Percentiles rank a stretch among this genome's conserved stretches.
Conservation (phyloP, 2,329 filamentous ascomycete genomes). For the Diplocarpon rosae region DNA sequence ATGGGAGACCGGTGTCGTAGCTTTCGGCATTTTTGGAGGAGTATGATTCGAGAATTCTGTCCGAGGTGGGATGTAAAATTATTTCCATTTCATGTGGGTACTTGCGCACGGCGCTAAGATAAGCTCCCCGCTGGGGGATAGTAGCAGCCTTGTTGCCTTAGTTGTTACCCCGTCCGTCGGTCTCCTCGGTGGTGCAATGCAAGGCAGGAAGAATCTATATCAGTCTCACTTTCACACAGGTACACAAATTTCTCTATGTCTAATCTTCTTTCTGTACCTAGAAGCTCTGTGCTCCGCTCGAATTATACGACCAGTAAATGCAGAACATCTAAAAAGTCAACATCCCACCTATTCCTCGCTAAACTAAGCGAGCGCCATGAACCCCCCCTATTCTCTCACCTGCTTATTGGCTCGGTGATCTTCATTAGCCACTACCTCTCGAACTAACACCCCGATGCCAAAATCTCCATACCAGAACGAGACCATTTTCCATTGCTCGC, state of each 20-base stretch:
- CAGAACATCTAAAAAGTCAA: no score
- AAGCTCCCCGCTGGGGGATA: not conserved
- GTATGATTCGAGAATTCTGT: not conserved
- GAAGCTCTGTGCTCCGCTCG: no score
- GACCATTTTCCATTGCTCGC: no score
- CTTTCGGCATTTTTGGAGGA: slow-evolving; percentile 61
- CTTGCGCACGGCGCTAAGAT: slow-evolving; percentile 10
- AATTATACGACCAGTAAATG: no score
- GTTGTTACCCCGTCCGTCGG: not conserved
- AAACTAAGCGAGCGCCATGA: no score
- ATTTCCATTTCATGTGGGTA: slow-evolving; percentile 7
- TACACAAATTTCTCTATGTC: not conserved
- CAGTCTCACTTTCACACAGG: not conserved
- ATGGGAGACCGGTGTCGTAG: slow-evolving; percentile 45
- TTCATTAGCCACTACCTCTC: no score
- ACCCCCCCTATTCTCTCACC: no score
- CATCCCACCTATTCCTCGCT: no score
- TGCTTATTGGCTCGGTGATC: no score
- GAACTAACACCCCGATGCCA: no score
- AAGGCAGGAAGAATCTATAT: not conserved
- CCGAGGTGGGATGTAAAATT: not conserved
- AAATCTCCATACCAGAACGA: no score
- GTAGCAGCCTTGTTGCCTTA: not conserved
- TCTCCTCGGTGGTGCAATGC: not conserved
- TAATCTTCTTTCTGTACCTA: no score